phyloP scores from a whole-genome alignment of 208 protist genomes.

The Crithidia thermophila region DNA sequence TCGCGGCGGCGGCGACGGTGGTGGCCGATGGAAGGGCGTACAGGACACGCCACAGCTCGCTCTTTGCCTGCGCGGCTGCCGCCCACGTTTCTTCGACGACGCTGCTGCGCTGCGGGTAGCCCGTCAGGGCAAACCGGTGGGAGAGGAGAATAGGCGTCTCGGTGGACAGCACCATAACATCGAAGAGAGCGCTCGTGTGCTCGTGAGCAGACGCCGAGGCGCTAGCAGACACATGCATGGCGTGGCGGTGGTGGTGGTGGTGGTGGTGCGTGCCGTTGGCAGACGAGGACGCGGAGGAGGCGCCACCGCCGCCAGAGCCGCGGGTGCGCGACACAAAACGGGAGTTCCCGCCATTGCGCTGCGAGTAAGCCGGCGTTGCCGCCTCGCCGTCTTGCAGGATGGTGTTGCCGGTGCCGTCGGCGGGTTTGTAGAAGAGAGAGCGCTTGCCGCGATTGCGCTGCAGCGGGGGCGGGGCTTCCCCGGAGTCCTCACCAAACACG shows the following conservation, averaged over 20 bases:
- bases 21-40: conserved; percentile 25
- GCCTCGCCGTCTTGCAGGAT: neutral
- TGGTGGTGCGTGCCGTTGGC: neutral
- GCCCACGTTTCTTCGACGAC: conserved; percentile 55
- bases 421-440: conserved; percentile 43
- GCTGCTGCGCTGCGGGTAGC: conserved; percentile 7
- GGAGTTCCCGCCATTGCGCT: neutral
- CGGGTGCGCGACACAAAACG: conserved; percentile 27
- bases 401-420: conserved; percentile 3
- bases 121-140: conserved; percentile 23
- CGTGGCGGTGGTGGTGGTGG: neutral
- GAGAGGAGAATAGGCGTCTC: conserved; percentile 25
- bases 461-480: conserved; percentile 17
- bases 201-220: neutral
- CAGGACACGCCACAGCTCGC: conserved; percentile 28
- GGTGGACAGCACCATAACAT: conserved; percentile 29
- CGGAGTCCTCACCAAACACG: neutral
- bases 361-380: neutral
- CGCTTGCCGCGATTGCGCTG: conserved; percentile 42
- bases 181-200: conserved; percentile 36
- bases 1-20: neutral
- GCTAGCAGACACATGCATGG: neutral
- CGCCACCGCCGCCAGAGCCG: neutral
- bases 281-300: neutral
- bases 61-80: conserved; percentile 23